Evolutionary conservation across 768 basidiomycete genomes (phyloP), one percentile per base, ranked within the genome.

Genomic region (Tulasnella sp.): DNA sequence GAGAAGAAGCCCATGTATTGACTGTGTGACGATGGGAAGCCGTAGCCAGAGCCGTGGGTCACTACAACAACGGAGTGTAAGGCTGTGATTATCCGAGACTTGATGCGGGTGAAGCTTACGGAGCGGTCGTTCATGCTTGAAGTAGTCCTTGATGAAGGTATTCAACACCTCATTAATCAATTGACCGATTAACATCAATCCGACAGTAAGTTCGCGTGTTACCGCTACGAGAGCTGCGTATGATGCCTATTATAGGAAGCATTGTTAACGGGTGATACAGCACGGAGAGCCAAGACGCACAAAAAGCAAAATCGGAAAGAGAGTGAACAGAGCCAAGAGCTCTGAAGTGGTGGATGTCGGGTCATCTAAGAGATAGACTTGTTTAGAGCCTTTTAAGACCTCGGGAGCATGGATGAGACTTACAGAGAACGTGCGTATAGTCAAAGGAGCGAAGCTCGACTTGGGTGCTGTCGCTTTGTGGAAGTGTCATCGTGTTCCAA

Each of bases 1-100:
- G 92, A 88, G 81, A 96, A 95, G 85, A 93, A 96, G 21, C 91
- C 94, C 94, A 96, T 95, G 84, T 92, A 94, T 85, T 96, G 94
- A 84, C 93, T 94, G 83, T 96, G 94, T 19, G 93, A 94, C 0
- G 94, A 95, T 0, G 94, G 94, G 82, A 95, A 95, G 9, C 94
- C 94, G 83, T 94, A 95, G 19, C 94, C 94, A 77, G 88, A 88
- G 27, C 91, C 92, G 72, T 90, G 84, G 78, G 87, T 88, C 62
- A 87, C 92, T 92, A 82, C 16, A 21, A 1, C 71, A 16, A 72
- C 52, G 72, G 73, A 21, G 79, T 9, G 52, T 71, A 8, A 72
- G 34, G 24, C 12, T 16, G 3, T 24, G 21, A n/a, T n/a, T 14
- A 78, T 77, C 68, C 16, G 16, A 31, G 34, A 71, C 24, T 42